Evolutionary conservation across 192 early-diverging fungal species (phyloP), one percentile per base, ranked within the genome.

Genomic region (Gigaspora rosea): DNA sequence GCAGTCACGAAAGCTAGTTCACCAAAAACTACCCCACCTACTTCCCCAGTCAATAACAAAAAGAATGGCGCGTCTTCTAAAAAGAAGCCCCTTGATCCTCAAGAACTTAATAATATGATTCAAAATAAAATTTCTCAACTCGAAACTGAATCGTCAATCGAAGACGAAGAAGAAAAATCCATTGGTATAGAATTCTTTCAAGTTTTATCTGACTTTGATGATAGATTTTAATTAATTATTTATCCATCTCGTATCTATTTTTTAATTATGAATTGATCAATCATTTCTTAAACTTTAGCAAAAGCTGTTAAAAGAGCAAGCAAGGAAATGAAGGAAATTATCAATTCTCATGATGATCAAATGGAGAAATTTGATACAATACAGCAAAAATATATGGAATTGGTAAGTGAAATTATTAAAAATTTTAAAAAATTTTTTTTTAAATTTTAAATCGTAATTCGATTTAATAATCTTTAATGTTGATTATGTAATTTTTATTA

Each of bases 101-200:
- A 86, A 77, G 87, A 88, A 62, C 80, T 88, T 35, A 84, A 80
- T 50, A 80, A 78, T 63, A 78, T 88, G 81, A 88, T 88, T 41
- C 87, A 88, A 56, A 82, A 79, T 69, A 88, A 88, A 76, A 88
- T 88, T 27, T 79, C 80, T 10, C 86, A 88, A 59, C 82, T 88
- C n/a, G 85, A 88, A 68, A 83, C 78, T 10, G 83, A 86, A 56
- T 71, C 84, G 22, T 46, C 65, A 27, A 50, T 70, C n/a, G 83
- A 89, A 56, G 89, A 89, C 16, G 89, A 90, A 63, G 89, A 90
- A 36, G 89, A 90, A 58, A 84, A 85, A 50, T 82, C 80, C 0
- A 81, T 90, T 35, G 88, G 89, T 90, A 79, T 18, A 78, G 41
- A 27, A 41, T 41, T 7, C 41, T 6, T 6, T 41, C 7, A 41